Evolutionary conservation across 208 protist genomes (phyloP).

Genomic region (Crithidia expoeki): DNA sequence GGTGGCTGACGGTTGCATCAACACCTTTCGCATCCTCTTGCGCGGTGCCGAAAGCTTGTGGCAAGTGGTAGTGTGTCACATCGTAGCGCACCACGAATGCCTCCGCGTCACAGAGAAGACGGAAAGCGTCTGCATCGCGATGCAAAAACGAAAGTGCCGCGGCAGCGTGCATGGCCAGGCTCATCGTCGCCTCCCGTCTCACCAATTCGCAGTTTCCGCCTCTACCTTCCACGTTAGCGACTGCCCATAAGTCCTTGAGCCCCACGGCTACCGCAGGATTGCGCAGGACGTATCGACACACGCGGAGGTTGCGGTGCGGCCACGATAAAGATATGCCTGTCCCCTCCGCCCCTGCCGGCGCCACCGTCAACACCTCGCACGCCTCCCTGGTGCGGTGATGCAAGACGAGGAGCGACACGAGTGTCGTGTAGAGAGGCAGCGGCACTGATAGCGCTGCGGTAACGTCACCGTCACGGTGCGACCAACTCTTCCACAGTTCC

Average conservation of each 20-base stretch:
- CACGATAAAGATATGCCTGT: neutral
- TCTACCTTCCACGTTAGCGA: constrained; percentile 7
- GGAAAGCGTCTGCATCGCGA: neutral
- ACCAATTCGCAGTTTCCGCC: neutral
- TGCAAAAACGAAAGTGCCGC: constrained; percentile 4
- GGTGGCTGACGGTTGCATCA: neutral
- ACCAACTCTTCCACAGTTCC: constrained; percentile 6
- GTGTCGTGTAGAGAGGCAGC: constrained; percentile 4
- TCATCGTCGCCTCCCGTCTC: constrained; percentile 18
- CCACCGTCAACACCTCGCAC: constrained; percentile 6
- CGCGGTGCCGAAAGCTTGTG: neutral
- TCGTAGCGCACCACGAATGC: constrained; percentile 29
- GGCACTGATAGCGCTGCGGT: constrained; percentile 3
- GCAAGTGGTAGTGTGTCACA: constrained; percentile 8
- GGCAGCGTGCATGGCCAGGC: constrained; percentile 15
- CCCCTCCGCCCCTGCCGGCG: neutral
- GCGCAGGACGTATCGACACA: constrained; percentile 11
- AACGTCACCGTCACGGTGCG: neutral
- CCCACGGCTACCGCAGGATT: neutral
- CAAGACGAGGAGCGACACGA: constrained; percentile 22
- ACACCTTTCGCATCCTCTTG: neutral
- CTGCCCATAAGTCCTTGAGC: constrained; percentile 22
- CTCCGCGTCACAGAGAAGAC: constrained; percentile 10
- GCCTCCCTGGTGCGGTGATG: constrained; percentile 14
- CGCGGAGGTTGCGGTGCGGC: constrained; percentile 1